Evolutionary conservation across 169 alveolate species (phyloP).

Genomic region (Plasmodium billcollinsi): DNA sequence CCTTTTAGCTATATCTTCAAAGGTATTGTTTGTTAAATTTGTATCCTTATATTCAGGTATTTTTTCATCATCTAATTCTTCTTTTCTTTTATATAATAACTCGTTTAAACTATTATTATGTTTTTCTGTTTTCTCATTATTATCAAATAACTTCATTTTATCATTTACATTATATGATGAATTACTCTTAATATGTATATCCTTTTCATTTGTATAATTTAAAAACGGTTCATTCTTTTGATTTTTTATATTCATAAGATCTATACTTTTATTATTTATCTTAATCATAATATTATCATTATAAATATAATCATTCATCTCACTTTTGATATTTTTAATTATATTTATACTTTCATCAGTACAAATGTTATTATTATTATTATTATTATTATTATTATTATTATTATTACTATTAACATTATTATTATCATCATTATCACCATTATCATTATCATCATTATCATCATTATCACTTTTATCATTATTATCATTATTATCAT

Average conservation of each 20-base stretch:
- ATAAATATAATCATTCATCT: background rate
- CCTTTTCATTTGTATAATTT: background rate
- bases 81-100: background rate
- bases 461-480: background rate
- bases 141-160: too few relatives aligned
- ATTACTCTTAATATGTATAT: background rate
- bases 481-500: background rate
- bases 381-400: background rate
- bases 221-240: background rate
- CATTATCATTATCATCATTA: background rate
- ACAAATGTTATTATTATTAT: background rate
- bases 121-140: background rate
- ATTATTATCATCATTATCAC: background rate
- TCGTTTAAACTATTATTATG: background rate
- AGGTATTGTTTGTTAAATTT: background rate
- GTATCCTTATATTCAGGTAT: background rate
- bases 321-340: background rate
- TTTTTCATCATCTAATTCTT: background rate
- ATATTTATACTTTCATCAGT: background rate
- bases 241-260: background rate
- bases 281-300: background rate
- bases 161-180: background rate
- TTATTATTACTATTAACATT: background rate
- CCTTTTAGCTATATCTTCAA: constrained; percentile 42
- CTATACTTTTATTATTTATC: background rate